Conservation (phyloP, 1,284 basidiomycete species). For the Austropuccinia psidii region DNA sequence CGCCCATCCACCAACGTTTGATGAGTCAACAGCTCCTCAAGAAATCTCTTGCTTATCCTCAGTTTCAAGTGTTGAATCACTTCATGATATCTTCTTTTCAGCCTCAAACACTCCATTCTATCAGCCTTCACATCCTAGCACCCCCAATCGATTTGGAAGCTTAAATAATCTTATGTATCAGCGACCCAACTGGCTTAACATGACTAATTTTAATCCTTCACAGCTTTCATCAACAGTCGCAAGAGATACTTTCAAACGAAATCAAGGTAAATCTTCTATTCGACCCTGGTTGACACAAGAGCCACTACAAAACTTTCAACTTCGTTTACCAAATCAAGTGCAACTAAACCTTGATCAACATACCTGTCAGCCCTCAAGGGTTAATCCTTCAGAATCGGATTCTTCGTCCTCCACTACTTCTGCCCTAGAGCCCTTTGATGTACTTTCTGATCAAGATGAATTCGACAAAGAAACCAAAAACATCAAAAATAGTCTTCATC, state of each 20-base stretch:
- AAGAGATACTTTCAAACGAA: neutral
- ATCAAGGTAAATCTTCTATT: neutral
- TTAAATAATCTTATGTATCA: neutral
- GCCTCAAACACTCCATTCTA: slow-evolving; percentile 12
- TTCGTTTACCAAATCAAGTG: neutral
- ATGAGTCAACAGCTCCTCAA: neutral
- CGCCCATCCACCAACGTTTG: neutral
- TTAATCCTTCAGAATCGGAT: no score
- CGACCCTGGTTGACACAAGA: neutral
- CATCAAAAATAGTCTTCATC: no score
- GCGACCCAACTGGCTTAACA: slow-evolving; percentile 12
- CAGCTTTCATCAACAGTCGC: neutral
- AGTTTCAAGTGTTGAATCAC: slow-evolving; percentile 17
- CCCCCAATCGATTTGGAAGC: neutral
- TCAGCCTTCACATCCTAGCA: slow-evolving; percentile 6
- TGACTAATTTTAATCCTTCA: slow-evolving; percentile 17
- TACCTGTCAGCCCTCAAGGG: no score
- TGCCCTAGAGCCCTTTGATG: no score
- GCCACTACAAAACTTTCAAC: neutral
- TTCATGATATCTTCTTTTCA: slow-evolving; percentile 29
- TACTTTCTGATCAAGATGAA: no score
- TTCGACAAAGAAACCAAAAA: no score
- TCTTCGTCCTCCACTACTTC: no score
- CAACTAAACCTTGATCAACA: no score
- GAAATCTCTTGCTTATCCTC: neutral